Conservation (phyloP, 306 rosid species). For the Prunus mongolica region DNA sequence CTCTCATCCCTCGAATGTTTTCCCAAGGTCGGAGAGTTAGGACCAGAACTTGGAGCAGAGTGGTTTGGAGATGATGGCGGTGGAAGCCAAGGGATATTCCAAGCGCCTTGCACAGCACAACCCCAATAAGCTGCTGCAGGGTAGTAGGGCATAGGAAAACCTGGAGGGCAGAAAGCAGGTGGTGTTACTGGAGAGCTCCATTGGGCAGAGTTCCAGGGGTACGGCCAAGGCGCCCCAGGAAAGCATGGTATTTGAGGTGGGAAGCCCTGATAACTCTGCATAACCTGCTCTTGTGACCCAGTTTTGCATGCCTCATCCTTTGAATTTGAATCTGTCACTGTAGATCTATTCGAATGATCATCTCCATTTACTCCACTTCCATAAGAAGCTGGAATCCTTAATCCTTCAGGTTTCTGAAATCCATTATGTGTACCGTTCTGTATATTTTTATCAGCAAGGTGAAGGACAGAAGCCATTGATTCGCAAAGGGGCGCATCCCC, state of each 20-base stretch:
- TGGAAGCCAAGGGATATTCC: conserved; percentile 51
- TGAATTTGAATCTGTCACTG: conserved; percentile 24
- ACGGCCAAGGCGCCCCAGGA: conserved; percentile 53
- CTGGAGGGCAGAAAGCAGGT: conserved; percentile 48
- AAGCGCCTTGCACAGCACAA: conserved; percentile 38
- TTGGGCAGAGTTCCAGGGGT: conserved; percentile 42
- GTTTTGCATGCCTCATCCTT: conserved; percentile 28
- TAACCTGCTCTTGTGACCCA: conserved; percentile 36
- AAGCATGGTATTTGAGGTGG: conserved; percentile 40
- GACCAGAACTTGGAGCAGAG: conserved; percentile 26
- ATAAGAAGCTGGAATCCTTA: conserved; percentile 29
- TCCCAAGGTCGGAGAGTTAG: conserved; percentile 49
- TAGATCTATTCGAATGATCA: conserved; percentile 25
- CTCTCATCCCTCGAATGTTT: conserved; percentile 51
- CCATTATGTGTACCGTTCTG: conserved; percentile 25
- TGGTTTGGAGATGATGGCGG: conserved; percentile 29
- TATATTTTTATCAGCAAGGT: conserved; percentile 35
- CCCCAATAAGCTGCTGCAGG: conserved; percentile 50
- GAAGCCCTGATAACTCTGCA: conserved; percentile 32
- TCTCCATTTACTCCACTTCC: conserved; percentile 28
- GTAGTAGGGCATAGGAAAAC: conserved; percentile 44
- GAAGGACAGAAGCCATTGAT: conserved; percentile 48
- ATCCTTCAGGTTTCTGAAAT: conserved; percentile 32
- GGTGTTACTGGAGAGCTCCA: conserved; percentile 41
- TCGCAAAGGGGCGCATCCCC: conserved; percentile 40